Conservation (phyloP, 169 alveolate species). For the Theileria annulata region DNA sequence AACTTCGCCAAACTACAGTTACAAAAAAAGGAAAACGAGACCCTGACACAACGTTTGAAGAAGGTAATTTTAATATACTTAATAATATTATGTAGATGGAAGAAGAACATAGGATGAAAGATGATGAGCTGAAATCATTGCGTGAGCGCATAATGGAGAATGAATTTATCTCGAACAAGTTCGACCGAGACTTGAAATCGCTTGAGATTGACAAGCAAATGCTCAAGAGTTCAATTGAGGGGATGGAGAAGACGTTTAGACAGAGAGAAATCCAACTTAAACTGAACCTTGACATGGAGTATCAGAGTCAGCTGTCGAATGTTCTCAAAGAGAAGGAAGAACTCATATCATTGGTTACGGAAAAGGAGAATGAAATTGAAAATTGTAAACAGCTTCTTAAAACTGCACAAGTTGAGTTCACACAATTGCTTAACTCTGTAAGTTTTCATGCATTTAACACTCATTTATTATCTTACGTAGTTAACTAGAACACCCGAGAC, state of each 20-base stretch:
- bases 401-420: slow-evolving; percentile 27
- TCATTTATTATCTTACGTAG: neutral
- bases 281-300: slow-evolving; percentile 46
- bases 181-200: slow-evolving; percentile 17
- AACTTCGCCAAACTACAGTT: slow-evolving; percentile 15
- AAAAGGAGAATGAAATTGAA: slow-evolving; percentile 31
- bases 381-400: slow-evolving; percentile 16
- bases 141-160: neutral
- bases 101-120: slow-evolving; percentile 46
- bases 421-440: slow-evolving; percentile 19
- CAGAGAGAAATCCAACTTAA: slow-evolving; percentile 25
- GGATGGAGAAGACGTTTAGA: slow-evolving; percentile 36
- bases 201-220: slow-evolving; percentile 22
- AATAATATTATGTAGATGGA: slow-evolving; percentile 29
- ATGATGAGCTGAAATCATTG: slow-evolving; percentile 28
- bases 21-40: slow-evolving; percentile 8
- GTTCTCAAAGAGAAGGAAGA: slow-evolving; percentile 34
- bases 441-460: neutral
- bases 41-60: slow-evolving; percentile 4
- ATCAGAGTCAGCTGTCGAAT: slow-evolving; percentile 30
- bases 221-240: slow-evolving; percentile 27
- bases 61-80: neutral
- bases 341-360: slow-evolving; percentile 9
- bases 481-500: neutral
- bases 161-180: neutral